Conservation (phyloP, 2,329 filamentous ascomycete genomes). For the Curvularia sp. region DNA sequence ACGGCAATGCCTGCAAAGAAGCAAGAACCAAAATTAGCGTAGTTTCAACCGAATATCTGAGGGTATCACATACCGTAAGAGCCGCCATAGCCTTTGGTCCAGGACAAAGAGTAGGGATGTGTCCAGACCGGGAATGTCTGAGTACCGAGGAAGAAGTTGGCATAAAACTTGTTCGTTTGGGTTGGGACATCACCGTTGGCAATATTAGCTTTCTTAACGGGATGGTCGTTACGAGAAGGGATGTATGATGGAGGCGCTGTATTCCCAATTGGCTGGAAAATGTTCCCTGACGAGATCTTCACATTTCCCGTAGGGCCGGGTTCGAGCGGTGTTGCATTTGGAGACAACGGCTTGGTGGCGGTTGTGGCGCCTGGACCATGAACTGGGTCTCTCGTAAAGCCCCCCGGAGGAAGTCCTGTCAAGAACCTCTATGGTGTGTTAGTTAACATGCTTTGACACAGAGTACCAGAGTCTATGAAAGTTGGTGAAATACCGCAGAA, state of each 20-base stretch:
- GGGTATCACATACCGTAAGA: constrained; percentile 68
- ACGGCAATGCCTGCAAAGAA: constrained; percentile 64
- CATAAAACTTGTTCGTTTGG: constrained; percentile 74
- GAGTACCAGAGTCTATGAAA: not conserved
- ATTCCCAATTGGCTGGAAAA: constrained; percentile 54
- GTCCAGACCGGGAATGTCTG: constrained; percentile 75
- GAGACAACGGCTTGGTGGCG: constrained; percentile 34
- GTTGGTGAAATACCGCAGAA: constrained; percentile 37
- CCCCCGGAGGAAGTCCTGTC: constrained; percentile 43
- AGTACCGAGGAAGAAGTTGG: constrained; percentile 79
- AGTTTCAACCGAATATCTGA: not conserved
- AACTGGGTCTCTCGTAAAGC: constrained; percentile 39
- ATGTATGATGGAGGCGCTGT: constrained; percentile 52
- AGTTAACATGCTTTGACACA: constrained; percentile 3
- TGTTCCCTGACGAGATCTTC: constrained; percentile 30
- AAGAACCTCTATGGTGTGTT: constrained; percentile 36
- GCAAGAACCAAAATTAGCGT: not conserved
- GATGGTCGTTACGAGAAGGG: constrained; percentile 49
- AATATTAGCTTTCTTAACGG: constrained; percentile 50
- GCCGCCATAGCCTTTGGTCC: constrained; percentile 60
- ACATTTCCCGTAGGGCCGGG: constrained; percentile 37
- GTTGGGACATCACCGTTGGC: constrained; percentile 57
- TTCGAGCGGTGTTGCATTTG: constrained; percentile 38
- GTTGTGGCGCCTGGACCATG: constrained; percentile 28
- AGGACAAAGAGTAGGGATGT: constrained; percentile 64